A percentile compares a stretch with the other conserved stretches of the same genome.
phyloP scores from a whole-genome alignment of 1,284 basidiomycete genomes.

The Taiwanofungus camphoratus region DNA sequence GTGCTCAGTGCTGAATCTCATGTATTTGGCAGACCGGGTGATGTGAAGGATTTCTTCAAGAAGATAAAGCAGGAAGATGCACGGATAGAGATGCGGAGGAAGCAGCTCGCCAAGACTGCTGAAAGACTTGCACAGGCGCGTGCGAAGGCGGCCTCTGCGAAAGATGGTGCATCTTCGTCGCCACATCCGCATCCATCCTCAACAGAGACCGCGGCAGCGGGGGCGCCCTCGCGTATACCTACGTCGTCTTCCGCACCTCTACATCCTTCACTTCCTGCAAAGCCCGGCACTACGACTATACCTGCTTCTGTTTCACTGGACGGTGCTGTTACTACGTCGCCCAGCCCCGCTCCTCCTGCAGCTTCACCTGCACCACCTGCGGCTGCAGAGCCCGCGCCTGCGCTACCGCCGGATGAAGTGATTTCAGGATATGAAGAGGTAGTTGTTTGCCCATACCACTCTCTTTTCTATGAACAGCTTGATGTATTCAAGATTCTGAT shows the following conservation, averaged over 20 bases:
- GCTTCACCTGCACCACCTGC: slow-evolving; percentile 18
- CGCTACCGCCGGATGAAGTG: slow-evolving; percentile 40
- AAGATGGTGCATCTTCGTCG: slow-evolving; percentile 16
- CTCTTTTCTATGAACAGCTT: background rate
- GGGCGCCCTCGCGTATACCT: slow-evolving; percentile 12
- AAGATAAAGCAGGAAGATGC: slow-evolving; percentile 63
- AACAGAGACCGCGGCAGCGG: slow-evolving; percentile 16
- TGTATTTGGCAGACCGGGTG: slow-evolving; percentile 45
- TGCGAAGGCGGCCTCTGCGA: slow-evolving; percentile 31
- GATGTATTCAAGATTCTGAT: background rate
- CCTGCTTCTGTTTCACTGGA: slow-evolving; percentile 10
- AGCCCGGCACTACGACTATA: slow-evolving; percentile 33
- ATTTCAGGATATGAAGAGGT: slow-evolving; percentile 61
- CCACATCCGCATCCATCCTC: slow-evolving; percentile 8
- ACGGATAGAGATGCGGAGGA: slow-evolving; percentile 56
- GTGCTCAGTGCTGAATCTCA: background rate
- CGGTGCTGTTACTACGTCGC: slow-evolving; percentile 7
- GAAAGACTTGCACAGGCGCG: slow-evolving; percentile 41
- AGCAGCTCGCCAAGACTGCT: slow-evolving; percentile 42
- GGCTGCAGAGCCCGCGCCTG: slow-evolving; percentile 18
- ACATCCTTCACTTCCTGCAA: slow-evolving; percentile 62
- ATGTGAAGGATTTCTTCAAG: slow-evolving; percentile 66
- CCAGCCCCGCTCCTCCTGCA: slow-evolving; percentile 16
- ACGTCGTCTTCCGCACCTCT: slow-evolving; percentile 32
- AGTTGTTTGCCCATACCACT: slow-evolving; percentile 1